Evolutionary conservation across 192 early-diverging fungal genomes (phyloP), one percentile per base, ranked within the genome.

Genomic region (Chytriomyces sp.): DNA sequence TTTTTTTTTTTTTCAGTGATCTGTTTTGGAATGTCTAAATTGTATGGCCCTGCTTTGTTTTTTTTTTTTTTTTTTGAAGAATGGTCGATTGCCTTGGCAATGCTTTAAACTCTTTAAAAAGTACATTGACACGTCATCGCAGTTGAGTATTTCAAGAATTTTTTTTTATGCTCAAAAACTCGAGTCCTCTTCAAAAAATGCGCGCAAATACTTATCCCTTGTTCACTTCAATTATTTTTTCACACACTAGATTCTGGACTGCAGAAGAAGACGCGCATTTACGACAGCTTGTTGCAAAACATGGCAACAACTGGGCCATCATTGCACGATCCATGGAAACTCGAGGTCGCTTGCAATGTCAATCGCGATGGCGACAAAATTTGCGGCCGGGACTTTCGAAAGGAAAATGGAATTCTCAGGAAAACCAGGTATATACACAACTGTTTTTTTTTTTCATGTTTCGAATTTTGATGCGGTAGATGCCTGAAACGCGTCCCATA

Each of bases 391-490:
- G 78, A 20, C 16, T 79, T 10, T 50, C 28, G 9, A 60, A 63
- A 13, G 78, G 78, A 23, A 11, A 53, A 46, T 79, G 53, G 49
- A 79, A 53, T 23, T 5, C 45, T 28, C 47, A 73, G 44, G 78
- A 79, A 67, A 66, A 79, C 45, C 24, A 63, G 24, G 76, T 77
- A 53, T n/a, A n/a, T n/a, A n/a, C n/a, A n/a, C n/a, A n/a, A n/a
- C 13, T 73, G 72, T 18, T 73, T 72, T 61, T 60, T 26, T 61
- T 72, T 18, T 20, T 48, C 6, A 10, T 72, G 53, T 26, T 63
- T n/a, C n/a, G n/a, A n/a, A n/a, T n/a, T n/a, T n/a, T n/a, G n/a
- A n/a, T n/a, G n/a, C n/a, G n/a, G n/a, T n/a, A n/a, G n/a, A n/a
- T n/a, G n/a, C n/a, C n/a, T n/a, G n/a, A n/a, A n/a, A n/a, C n/a